phyloP scores from a whole-genome alignment of 2,329 filamentous ascomycete genomes.

The Alternaria ethzedia region DNA sequence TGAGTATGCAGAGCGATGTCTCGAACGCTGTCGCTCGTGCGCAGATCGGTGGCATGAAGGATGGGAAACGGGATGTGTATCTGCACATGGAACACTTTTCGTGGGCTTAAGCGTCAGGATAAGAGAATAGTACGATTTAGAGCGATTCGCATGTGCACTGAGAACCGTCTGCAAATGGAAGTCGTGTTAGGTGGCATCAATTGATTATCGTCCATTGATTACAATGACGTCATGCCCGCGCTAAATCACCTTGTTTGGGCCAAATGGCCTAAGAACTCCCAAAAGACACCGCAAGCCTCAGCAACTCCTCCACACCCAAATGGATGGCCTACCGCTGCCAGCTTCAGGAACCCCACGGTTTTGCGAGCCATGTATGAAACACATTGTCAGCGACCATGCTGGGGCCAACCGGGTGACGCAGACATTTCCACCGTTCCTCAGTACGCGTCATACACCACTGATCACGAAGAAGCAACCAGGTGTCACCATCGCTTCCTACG shows the following conservation, averaged over 20 bases:
- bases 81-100: constrained; percentile 57
- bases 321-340: background rate
- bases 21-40: constrained; percentile 54
- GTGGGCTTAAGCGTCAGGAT: constrained; percentile 11
- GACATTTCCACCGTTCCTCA: background rate
- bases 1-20: constrained; percentile 57
- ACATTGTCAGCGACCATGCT: background rate
- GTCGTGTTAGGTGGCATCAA: background rate
- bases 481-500: background rate
- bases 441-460: background rate
- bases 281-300: background rate
- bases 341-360: background rate
- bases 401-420: background rate
- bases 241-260: background rate
- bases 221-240: background rate
- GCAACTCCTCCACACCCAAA: background rate
- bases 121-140: background rate
- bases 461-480: background rate
- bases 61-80: constrained; percentile 40
- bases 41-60: constrained; percentile 29
- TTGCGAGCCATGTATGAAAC: background rate
- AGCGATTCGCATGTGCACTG: background rate
- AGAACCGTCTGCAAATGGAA: background rate
- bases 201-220: background rate
- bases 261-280: background rate